Evolutionary conservation across 2,329 filamentous ascomycete species (phyloP), one percentile per base, ranked within the genome.

Genomic region (Magnaporthiopsis rhizophila): DNA sequence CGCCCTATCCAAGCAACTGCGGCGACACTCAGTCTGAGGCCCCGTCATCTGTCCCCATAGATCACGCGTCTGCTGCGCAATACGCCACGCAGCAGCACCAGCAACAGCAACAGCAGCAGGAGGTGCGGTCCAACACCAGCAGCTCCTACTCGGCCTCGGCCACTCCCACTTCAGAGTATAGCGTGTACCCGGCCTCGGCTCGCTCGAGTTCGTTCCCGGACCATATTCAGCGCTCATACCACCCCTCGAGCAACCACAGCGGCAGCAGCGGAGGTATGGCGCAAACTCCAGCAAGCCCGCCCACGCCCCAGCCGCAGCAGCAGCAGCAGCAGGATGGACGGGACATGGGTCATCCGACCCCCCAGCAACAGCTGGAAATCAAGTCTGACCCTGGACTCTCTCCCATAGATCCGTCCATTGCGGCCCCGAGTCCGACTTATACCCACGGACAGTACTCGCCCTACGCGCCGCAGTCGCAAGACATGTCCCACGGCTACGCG

Each of bases 351-450:
- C 21, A 57, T 21, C 28, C 61, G 50, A 28, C 62, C n/a, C 53
- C 38, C 21, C 53, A 59, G 45, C 45, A 53, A 24, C 62, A 28
- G 32, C 62, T 32, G 53, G 53, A 58, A 59, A 57, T 89, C 81
- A 93, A 92, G 80, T 96, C 93, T 97, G 91, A 97, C 92, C 86
- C 85, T 86, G 89, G 92, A 87, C 89, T 92, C 88, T 87, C 96
- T 83, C 92, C 92, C 89, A 93, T 96, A 97, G 94, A 97, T 96
- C 92, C 93, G 74, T 96, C 92, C 78, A 97, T 97, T 77, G 90
- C 92, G 78, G 89, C 91, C 73, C 90, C 92, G 74, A 97, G 92
- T 83, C 93, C 94, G 66, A 93, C 91, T 72, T 97, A 69, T 45
- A 86, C 91, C 71, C 89, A 92, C 72, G 81, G 83, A 67, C 88